phyloP scores from a whole-genome alignment of 1,284 basidiomycete species.

The Neonothopanus nambi region DNA sequence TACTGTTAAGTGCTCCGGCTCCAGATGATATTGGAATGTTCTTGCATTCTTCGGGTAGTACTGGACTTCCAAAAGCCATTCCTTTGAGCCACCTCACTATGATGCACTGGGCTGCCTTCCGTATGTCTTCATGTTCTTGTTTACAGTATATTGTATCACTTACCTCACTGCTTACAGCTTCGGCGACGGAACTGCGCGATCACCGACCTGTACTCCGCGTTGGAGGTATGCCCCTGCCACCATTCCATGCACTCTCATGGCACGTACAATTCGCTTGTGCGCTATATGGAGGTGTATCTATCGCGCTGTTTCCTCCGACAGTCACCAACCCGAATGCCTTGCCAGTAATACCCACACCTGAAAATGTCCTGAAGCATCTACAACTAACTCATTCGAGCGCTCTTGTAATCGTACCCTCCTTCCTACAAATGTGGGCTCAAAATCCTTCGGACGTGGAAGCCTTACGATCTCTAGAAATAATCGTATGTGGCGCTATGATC shows the following conservation, averaged over 20 bases:
- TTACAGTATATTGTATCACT: slow-evolving; percentile 18
- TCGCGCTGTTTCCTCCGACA: slow-evolving; percentile 32
- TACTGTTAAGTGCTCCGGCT: slow-evolving; percentile 1
- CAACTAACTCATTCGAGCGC: slow-evolving; percentile 27
- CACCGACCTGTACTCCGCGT: neutral
- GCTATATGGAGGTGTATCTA: slow-evolving; percentile 23
- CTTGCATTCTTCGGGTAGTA: slow-evolving; percentile 31
- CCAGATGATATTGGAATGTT: slow-evolving; percentile 20
- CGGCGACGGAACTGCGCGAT: no score
- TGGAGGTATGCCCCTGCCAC: slow-evolving; percentile 17
- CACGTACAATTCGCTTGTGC: slow-evolving; percentile 25
- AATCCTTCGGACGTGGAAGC: slow-evolving; percentile 27
- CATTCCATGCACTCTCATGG: slow-evolving; percentile 36
- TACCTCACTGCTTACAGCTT: neutral
- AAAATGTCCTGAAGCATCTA: slow-evolving; percentile 33
- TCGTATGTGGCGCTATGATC: slow-evolving; percentile 2
- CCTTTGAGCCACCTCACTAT: slow-evolving; percentile 19
- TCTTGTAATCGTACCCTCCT: slow-evolving; percentile 31
- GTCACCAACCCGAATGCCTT: slow-evolving; percentile 24
- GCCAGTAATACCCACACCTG: slow-evolving; percentile 26
- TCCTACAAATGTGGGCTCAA: slow-evolving; percentile 36
- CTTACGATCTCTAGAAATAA: slow-evolving; percentile 17
- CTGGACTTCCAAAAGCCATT: slow-evolving; percentile 31
- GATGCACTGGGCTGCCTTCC: slow-evolving; percentile 3
- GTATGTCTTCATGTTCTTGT: neutral